These are phyloP conservation scores for Cytidiella melzeri DNA, from an alignment of 768 basidiomycete species.

Conservation along the genomic window DNA sequence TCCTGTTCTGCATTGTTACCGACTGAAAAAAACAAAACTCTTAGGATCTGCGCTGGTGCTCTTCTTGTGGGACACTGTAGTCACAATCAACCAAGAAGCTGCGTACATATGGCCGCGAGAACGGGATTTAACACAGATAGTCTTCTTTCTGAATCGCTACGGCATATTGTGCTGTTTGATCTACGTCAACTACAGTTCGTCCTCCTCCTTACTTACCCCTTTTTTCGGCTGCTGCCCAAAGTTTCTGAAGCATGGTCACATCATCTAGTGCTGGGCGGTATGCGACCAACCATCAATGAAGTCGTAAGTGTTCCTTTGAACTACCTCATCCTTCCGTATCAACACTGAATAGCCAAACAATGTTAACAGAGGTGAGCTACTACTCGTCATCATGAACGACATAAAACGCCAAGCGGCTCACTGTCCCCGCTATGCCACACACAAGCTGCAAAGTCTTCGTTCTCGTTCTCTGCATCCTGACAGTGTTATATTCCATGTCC, in stretches of 20 bases:
- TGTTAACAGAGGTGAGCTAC: not conserved
- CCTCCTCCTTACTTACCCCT: no score
- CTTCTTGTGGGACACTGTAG: constrained; percentile 2
- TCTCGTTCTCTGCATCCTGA: not conserved
- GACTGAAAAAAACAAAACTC: no score
- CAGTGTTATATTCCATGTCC: not conserved
- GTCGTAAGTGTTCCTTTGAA: not conserved
- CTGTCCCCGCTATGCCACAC: not conserved
- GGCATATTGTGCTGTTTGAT: constrained; percentile 1
- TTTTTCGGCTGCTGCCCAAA: not conserved
- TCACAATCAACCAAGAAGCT: constrained; percentile 4
- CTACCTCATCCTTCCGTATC: not conserved
- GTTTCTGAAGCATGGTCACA: not conserved
- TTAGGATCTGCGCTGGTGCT: no score
- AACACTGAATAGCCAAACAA: not conserved
- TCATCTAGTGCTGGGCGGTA: constrained; percentile 3
- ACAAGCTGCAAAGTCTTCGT: constrained; percentile 2
- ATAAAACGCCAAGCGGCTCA: no score
- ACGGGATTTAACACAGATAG: not conserved
- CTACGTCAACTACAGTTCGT: constrained; percentile 9
- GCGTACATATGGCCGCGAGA: not conserved
- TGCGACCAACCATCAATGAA: not conserved
- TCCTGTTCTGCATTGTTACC: no score
- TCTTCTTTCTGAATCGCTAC: constrained; percentile 8
- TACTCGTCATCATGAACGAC: no score